phyloP scores from a whole-genome alignment of 164 flowering plant genomes.

The Platanus orientalis region DNA sequence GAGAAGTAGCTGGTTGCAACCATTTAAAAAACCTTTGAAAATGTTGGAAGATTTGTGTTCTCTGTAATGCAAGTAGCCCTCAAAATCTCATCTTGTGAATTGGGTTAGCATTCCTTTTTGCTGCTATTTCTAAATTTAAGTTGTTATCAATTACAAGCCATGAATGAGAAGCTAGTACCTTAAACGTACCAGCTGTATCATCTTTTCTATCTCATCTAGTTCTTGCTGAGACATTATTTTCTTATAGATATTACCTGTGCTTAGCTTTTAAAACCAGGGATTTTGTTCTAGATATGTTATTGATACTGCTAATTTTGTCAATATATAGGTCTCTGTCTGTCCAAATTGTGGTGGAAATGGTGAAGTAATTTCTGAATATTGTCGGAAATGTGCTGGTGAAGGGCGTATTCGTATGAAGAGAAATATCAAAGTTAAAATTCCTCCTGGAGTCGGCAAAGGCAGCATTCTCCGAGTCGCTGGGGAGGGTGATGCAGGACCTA shows the following conservation, averaged over 20 bases:
- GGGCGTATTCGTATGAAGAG: conserved; percentile 82
- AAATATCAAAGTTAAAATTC: conserved; percentile 89
- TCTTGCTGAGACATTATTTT: neutral
- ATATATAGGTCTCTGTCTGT: conserved; percentile 75
- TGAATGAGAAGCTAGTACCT: neutral
- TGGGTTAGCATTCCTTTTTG: too few species aligned
- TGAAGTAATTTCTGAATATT: conserved; percentile 84
- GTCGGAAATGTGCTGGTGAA: conserved; percentile 87
- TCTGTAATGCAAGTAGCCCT: too few species aligned
- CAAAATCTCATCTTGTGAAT: too few species aligned
- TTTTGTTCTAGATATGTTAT: neutral
- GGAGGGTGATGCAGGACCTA: conserved; percentile 95
- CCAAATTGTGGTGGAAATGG: conserved; percentile 93
- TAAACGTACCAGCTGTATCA: neutral
- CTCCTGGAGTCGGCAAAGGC: conserved; percentile 93
- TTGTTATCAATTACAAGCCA: neutral
- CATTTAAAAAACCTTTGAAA: too few species aligned
- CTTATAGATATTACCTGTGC: neutral
- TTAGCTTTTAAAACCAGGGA: neutral
- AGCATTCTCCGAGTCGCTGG: conserved; percentile 89
- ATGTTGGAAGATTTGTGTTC: too few species aligned
- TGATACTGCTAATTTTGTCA: neutral
- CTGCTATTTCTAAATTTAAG: too few species aligned
- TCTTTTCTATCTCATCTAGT: neutral
- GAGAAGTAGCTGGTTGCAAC: too few species aligned